phyloP scores from a whole-genome alignment of 148 eudicot species.

The Camellia lanceoleosa region DNA sequence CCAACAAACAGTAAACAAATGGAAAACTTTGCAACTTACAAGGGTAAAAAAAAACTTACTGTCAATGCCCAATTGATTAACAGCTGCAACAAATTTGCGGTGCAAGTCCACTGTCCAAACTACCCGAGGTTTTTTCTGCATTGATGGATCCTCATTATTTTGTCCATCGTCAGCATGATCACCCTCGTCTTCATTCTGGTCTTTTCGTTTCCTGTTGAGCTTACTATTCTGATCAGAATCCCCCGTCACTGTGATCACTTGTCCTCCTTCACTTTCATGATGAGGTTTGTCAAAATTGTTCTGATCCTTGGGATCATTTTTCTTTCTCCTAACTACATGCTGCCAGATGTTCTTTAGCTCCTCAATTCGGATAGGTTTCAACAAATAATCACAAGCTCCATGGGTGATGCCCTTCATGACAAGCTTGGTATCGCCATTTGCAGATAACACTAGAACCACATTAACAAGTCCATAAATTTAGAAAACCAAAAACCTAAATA shows the following conservation, averaged over 20 bases:
- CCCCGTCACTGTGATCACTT: constrained; percentile 20
- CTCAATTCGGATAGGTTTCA: constrained; percentile 60
- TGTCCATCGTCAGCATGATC: constrained; percentile 45
- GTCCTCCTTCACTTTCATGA: constrained; percentile 33
- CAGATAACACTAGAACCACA: constrained; percentile 50
- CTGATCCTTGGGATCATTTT: constrained; percentile 33
- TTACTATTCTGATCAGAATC: constrained; percentile 45
- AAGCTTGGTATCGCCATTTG: constrained; percentile 57
- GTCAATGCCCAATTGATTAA: constrained; percentile 57
- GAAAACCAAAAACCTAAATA: neutral
- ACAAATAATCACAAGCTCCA: constrained; percentile 72
- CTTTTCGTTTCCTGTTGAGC: constrained; percentile 48
- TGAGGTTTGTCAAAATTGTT: constrained; percentile 31
- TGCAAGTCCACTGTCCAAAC: constrained; percentile 74
- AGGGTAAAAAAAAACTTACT: constrained; percentile 36
- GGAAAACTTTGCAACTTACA: neutral
- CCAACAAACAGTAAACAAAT: neutral
- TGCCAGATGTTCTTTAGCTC: constrained; percentile 73
- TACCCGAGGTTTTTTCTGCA: constrained; percentile 68
- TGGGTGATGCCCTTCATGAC: constrained; percentile 70
- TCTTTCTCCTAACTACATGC: constrained; percentile 56
- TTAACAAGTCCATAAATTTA: neutral
- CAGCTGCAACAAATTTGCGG: constrained; percentile 77
- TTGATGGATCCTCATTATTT: constrained; percentile 47
- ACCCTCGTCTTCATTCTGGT: constrained; percentile 40